Conservation (phyloP, 1,284 basidiomycete species). For the Sporisorium iseilematis-ciliati region DNA sequence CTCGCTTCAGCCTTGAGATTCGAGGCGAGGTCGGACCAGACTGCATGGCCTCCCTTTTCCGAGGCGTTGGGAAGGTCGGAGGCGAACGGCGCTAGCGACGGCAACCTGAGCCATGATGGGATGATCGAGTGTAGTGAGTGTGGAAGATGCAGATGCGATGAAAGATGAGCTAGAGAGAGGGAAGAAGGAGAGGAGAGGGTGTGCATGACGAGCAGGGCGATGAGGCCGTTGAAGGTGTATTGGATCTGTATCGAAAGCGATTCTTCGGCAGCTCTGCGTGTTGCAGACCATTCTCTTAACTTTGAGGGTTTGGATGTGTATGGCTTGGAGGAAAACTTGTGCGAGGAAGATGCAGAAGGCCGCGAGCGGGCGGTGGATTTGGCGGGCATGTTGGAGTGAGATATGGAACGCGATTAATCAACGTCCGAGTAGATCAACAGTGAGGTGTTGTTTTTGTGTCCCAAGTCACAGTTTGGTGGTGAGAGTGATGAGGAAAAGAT, state of each 20-base stretch:
- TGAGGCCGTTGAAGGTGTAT: conserved; percentile 50
- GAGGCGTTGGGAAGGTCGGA: conserved; percentile 61
- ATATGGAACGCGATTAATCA: too few relatives aligned
- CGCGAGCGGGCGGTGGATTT: conserved; percentile 27
- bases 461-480: not conserved
- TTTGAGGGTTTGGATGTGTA: conserved; percentile 11
- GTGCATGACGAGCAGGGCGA: conserved; percentile 57
- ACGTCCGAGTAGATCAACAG: not conserved
- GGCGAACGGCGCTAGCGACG: conserved; percentile 52
- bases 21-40: conserved; percentile 32
- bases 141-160: conserved; percentile 53
- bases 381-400: conserved; percentile 20
- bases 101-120: conserved; percentile 55
- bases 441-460: not conserved
- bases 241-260: conserved; percentile 43
- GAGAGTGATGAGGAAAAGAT: too few relatives aligned
- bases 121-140: conserved; percentile 54
- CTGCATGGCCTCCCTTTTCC: conserved; percentile 26
- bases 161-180: conserved; percentile 54
- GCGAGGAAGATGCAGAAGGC: conserved; percentile 3
- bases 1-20: conserved; percentile 28
- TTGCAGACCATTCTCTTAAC: conserved; percentile 44
- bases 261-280: conserved; percentile 40
- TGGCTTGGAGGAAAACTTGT: conserved; percentile 13
- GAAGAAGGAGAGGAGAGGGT: conserved; percentile 60